phyloP scores from a whole-genome alignment of 1,139 yeast genomes.

The Trichomonascaceae sp. region DNA sequence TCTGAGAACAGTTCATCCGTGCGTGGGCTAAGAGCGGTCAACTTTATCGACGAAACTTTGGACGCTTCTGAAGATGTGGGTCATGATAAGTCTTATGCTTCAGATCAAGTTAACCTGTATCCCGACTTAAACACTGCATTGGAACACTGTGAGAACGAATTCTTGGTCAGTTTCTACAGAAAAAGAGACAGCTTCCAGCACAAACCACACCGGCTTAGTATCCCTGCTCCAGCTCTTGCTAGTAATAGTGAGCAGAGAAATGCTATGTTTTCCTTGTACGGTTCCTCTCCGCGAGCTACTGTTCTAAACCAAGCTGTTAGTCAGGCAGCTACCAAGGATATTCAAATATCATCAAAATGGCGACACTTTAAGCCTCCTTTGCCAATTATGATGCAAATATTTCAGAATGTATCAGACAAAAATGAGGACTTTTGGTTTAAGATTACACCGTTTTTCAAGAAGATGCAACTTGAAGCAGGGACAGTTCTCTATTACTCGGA shows the following conservation, averaged over 20 bases:
- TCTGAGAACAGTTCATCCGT: conserved; percentile 53
- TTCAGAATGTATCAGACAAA: conserved; percentile 58
- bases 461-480: conserved; percentile 45
- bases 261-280: conserved; percentile 7
- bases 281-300: conserved; percentile 59
- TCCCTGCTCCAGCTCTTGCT: neutral
- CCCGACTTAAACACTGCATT: conserved; percentile 77
- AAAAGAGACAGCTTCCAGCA: conserved; percentile 24
- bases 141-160: conserved; percentile 95
- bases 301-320: conserved; percentile 60
- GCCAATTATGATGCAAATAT: conserved; percentile 61
- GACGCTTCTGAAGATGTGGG: conserved; percentile 30
- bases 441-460: conserved; percentile 47
- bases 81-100: conserved; percentile 19
- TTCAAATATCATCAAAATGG: conserved; percentile 27
- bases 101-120: conserved; percentile 49
- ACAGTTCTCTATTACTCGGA: conserved; percentile 30
- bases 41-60: conserved; percentile 12
- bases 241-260: neutral
- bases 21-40: conserved; percentile 24
- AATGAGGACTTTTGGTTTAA: conserved; percentile 62
- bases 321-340: conserved; percentile 40
- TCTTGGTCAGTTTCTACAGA: conserved; percentile 59
- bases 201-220: conserved; percentile 1
- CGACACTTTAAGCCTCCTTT: conserved; percentile 50